Evolutionary conservation across 2,329 filamentous ascomycete genomes (phyloP), one percentile per base, ranked within the genome.

Genomic region (Cercospora sojina): DNA sequence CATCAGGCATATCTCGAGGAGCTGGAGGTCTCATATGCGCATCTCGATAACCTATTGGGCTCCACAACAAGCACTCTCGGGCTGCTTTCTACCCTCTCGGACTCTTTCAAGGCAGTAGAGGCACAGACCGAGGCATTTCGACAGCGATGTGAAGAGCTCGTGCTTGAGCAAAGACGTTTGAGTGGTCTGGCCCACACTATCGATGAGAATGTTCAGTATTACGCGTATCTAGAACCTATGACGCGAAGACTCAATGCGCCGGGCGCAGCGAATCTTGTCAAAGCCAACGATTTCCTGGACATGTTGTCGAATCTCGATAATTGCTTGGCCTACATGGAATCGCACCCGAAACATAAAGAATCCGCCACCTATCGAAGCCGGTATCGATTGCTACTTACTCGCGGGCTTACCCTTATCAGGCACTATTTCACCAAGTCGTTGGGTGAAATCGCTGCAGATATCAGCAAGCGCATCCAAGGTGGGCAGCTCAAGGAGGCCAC

Each of bases 41-140:
- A 98, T 78, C 85, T 99, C 47, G 90, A 93, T 69, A 86, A 87
- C 47, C 84, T 99, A 13, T 85, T 97, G 25, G 82, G 86, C 29
- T 92, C 93, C 76, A 93, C 94, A 1, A 87, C 91, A 63, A 86
- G 86, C 18, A 90, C 93, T 0, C 83, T 99, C 43, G 84, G 88
- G 51, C 83, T 96, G 18, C 84, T 99, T 29, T 89, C 91, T 16
- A 88, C 86, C 0, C 84, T 99, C 16, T 93, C 93, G 13, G 87
- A 90, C 73, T 94, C 93, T 5, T 99, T 99, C 81, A 89, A 90
- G 71, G 84, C 90, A 0, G 94, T 99, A 58, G 93, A 97, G 74
- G 83, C 87, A 9, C 94, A 98, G 80, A 99, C 95, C 0, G 91
- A 90, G n/a, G 90, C 91, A 13, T 98, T 99, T 81, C 91, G 93